Percentiles rank a stretch among this genome's conserved stretches.
Conservation (phyloP, 495 filamentous ascomycete species). For the Aspergillus egyptiacus region DNA sequence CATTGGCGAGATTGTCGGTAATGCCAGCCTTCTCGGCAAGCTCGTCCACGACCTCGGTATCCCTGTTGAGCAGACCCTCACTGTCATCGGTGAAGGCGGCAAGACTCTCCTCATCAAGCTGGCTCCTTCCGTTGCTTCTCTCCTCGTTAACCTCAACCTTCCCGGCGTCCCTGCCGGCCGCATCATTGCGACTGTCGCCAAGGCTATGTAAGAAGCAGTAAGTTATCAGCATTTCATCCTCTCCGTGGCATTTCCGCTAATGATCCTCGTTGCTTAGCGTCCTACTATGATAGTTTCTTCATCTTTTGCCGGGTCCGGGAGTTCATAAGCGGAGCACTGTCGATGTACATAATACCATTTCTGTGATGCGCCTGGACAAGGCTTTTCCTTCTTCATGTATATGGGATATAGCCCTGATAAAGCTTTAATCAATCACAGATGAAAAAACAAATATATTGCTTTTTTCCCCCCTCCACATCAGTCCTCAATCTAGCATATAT, state of each 20-base stretch:
- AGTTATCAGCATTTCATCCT: background rate
- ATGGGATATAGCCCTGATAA: constrained; percentile 1
- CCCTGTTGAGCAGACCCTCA: constrained; percentile 29
- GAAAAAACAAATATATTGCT: background rate
- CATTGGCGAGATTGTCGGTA: constrained; percentile 23
- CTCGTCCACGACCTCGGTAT: constrained; percentile 32
- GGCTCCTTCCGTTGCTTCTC: constrained; percentile 27
- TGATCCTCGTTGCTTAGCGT: too few relatives aligned
- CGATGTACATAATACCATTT: constrained; percentile 6
- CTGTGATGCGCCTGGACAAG: constrained; percentile 3
- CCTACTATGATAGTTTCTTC: background rate
- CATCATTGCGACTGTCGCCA: constrained; percentile 19
- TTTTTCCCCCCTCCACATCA: too few relatives aligned
- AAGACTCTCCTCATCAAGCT: constrained; percentile 34
- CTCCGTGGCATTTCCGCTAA: background rate
- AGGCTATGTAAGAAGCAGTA: constrained; percentile 7
- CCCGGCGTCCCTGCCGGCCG: constrained; percentile 27
- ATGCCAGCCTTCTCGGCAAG: constrained; percentile 30
- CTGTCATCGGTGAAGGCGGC: constrained; percentile 29
- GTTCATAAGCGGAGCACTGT: background rate
- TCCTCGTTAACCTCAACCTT: constrained; percentile 35
- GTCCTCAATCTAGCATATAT: too few relatives aligned
- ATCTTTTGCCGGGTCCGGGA: background rate
- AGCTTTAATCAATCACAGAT: constrained; percentile 7
- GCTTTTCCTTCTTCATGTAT: background rate